Evolutionary conservation across 2,329 filamentous ascomycete species (phyloP).

Genomic region (Ophiostoma sp.): DNA sequence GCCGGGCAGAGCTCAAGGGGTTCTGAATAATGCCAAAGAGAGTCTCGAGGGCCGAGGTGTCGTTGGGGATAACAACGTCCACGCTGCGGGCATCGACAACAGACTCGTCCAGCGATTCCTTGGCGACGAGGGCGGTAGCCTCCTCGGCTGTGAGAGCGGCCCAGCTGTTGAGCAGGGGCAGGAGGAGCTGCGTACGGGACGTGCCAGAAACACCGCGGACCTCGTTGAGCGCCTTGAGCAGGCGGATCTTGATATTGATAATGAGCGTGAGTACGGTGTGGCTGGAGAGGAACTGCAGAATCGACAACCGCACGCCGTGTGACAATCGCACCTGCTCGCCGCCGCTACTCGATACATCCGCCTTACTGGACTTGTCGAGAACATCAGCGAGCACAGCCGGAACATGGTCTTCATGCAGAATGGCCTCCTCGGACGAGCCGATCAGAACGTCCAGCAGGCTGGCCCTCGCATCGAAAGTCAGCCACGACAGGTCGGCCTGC

Average conservation of each 20-base stretch:
- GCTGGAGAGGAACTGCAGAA: constrained; percentile 71
- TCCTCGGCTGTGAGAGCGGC: constrained; percentile 54
- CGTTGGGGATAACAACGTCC: constrained; percentile 56
- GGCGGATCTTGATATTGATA: constrained; percentile 65
- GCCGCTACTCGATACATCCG: constrained; percentile 31
- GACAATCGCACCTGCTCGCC: constrained; percentile 47
- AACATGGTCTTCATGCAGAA: constrained; percentile 75
- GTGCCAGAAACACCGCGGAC: constrained; percentile 69
- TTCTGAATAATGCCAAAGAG: constrained; percentile 51
- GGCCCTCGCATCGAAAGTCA: constrained; percentile 57
- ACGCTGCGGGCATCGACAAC: constrained; percentile 45
- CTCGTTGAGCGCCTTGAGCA: constrained; percentile 71
- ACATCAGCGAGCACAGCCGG: constrained; percentile 60
- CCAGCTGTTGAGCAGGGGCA: constrained; percentile 75
- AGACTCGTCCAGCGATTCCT: constrained; percentile 37
- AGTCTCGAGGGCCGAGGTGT: constrained; percentile 52
- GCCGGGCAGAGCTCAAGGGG: constrained; percentile 44
- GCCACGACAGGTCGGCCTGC: constrained; percentile 53
- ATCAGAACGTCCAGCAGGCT: constrained; percentile 58
- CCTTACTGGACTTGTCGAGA: constrained; percentile 51
- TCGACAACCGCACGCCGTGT: constrained; percentile 61
- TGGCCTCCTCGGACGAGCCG: constrained; percentile 76
- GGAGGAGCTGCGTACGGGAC: constrained; percentile 70
- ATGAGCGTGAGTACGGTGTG: constrained; percentile 71
- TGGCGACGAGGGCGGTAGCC: constrained; percentile 50